These are phyloP conservation scores for Tricholoma matsutake DNA, from an alignment of 768 basidiomycete genomes.

Conservation along the genomic window DNA sequence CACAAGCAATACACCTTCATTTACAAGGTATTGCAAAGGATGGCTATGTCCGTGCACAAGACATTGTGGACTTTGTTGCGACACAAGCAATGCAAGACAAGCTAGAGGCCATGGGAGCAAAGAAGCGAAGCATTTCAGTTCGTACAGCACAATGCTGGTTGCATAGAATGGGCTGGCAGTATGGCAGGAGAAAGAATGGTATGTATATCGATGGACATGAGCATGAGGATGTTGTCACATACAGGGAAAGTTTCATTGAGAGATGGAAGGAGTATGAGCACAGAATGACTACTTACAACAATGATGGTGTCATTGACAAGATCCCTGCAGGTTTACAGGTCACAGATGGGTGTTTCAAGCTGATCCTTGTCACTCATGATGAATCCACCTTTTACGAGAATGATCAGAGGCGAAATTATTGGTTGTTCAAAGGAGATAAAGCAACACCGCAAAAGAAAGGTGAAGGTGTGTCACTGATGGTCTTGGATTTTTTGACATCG, in stretches of 20 bases:
- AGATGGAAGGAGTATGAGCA: constrained; percentile 25
- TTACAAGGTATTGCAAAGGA: constrained; percentile 23
- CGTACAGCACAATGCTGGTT: constrained; percentile 18
- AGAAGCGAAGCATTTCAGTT: constrained; percentile 11
- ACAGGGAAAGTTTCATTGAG: constrained; percentile 24
- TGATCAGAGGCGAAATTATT: too few species aligned
- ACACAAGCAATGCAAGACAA: constrained; percentile 18
- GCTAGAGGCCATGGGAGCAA: constrained; percentile 2
- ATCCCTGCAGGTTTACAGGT: constrained; percentile 24
- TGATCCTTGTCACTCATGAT: not conserved
- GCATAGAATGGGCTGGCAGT: constrained; percentile 27
- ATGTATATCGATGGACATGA: too few species aligned
- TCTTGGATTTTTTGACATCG: not conserved
- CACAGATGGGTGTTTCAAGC: not conserved
- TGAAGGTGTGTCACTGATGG: not conserved
- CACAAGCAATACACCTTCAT: constrained; percentile 22
- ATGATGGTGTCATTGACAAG: constrained; percentile 20
- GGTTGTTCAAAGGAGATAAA: too few species aligned
- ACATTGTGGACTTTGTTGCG: constrained; percentile 29
- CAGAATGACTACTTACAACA: constrained; percentile 21
- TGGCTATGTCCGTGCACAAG: constrained; percentile 24
- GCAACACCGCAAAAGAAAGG: not conserved
- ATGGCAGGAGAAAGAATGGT: constrained; percentile 10
- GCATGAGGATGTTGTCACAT: constrained; percentile 27
- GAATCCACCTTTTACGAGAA: not conserved